phyloP scores from a whole-genome alignment of 176 grass and related monocot species.

The Avena atlantica region DNA sequence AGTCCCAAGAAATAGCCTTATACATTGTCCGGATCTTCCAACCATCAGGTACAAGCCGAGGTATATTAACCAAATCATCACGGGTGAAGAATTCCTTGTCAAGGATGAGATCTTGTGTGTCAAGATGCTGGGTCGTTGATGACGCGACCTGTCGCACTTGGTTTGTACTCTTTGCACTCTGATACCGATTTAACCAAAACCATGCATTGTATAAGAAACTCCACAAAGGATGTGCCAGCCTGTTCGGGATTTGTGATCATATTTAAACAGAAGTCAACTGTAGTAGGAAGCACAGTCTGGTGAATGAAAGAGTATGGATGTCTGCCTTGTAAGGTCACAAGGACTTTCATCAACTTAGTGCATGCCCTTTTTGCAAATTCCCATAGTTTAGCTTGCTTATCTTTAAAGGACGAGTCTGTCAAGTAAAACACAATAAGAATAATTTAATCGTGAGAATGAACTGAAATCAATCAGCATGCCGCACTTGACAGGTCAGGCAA shows the following conservation, averaged over 20 bases:
- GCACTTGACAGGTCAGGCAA: slow-evolving; percentile 1
- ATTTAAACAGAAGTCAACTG: slow-evolving; percentile 84
- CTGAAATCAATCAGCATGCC: slow-evolving; percentile 19
- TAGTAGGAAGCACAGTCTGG: slow-evolving; percentile 69
- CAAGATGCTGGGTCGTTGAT: slow-evolving; percentile 35
- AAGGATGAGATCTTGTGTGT: not conserved
- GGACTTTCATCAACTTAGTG: slow-evolving; percentile 92
- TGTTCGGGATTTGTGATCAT: slow-evolving; percentile 91
- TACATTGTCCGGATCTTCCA: not conserved
- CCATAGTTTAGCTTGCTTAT: slow-evolving; percentile 76
- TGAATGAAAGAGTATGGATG: slow-evolving; percentile 96
- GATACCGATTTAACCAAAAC: slow-evolving; percentile 83
- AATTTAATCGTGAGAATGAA: slow-evolving; percentile 13
- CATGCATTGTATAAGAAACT: slow-evolving; percentile 97
- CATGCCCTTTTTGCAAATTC: slow-evolving; percentile 90
- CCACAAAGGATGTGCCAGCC: slow-evolving; percentile 67
- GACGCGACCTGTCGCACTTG: slow-evolving; percentile 73
- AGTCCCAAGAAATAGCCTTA: not conserved
- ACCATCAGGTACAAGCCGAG: not conserved
- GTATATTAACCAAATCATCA: not conserved
- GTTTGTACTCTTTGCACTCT: slow-evolving; percentile 97
- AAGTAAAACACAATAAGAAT: slow-evolving; percentile 34
- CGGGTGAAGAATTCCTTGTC: not conserved
- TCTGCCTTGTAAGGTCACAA: slow-evolving; percentile 73
- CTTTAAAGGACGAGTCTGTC: slow-evolving; percentile 78